Conservation (phyloP, 768 basidiomycete species). For the Mrakia gelida region DNA sequence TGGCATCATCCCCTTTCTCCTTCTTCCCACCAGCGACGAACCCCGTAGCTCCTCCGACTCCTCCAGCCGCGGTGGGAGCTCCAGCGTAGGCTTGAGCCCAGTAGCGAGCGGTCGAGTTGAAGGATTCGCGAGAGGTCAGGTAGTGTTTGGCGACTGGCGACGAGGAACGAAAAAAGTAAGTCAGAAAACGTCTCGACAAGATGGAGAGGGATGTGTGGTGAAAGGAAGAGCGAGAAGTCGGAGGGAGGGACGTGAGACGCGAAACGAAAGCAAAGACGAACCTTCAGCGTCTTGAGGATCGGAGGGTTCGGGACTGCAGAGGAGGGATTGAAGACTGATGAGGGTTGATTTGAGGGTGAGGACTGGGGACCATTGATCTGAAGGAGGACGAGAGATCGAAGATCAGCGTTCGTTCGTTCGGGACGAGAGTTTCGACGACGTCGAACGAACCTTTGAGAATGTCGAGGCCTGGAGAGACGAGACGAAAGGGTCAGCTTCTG, state of each 20-base stretch:
- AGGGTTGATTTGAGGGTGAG: constrained; percentile 93
- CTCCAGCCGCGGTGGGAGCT: constrained; percentile 53
- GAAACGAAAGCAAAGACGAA: constrained; percentile 33
- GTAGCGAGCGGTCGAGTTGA: constrained; percentile 86
- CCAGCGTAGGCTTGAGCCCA: constrained; percentile 93
- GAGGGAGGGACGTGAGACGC: background rate
- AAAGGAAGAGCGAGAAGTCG: background rate
- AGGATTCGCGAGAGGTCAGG: constrained; percentile 72
- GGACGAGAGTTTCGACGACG: constrained; percentile 7
- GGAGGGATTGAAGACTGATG: constrained; percentile 85
- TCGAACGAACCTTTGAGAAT: constrained; percentile 57
- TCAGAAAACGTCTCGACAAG: no score
- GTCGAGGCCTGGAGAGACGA: constrained; percentile 37
- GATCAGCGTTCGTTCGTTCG: background rate
- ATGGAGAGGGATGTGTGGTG: no score
- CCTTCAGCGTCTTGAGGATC: constrained; percentile 94
- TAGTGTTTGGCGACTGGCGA: constrained; percentile 83
- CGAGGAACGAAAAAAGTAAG: no score
- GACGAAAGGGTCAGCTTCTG: background rate
- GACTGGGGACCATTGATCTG: constrained; percentile 80
- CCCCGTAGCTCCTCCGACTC: constrained; percentile 43
- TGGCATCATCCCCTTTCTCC: constrained; percentile 40
- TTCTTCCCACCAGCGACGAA: constrained; percentile 37
- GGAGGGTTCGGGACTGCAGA: constrained; percentile 90
- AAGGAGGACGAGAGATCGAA: background rate